Conservation (phyloP, 805 yeast genomes). For the Schwanniomyces polymorphus region DNA sequence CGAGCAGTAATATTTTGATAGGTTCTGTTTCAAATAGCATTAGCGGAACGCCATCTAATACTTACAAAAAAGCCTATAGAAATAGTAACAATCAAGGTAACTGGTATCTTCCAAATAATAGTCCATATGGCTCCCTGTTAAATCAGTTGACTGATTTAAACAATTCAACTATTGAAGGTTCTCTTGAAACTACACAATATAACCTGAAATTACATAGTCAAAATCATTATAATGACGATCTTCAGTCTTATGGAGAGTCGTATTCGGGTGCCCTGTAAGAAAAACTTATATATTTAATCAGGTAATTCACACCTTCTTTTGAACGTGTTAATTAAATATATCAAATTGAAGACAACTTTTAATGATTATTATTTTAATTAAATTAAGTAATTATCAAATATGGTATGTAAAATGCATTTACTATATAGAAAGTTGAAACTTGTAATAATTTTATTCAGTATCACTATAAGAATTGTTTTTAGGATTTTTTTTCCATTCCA, state of each 20-base stretch:
- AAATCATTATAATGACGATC: neutral
- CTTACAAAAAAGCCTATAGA: neutral
- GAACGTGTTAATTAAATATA: too few relatives aligned
- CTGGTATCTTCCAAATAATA: neutral
- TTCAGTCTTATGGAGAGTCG: neutral
- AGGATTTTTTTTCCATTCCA: constrained; percentile 46
- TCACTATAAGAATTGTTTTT: constrained; percentile 4
- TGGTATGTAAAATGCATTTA: neutral
- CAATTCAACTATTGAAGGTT: neutral
- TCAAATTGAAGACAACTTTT: neutral
- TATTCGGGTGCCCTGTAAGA: neutral
- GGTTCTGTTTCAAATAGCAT: constrained; percentile 2
- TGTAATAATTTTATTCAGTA: neutral
- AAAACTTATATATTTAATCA: neutral
- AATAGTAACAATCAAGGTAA: neutral
- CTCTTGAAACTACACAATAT: neutral
- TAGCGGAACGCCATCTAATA: constrained; percentile 2
- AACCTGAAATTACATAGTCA: neutral
- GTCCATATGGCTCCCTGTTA: neutral
- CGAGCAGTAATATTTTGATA: constrained; percentile 3
- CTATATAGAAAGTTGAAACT: neutral
- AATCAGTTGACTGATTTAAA: neutral
- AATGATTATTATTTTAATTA: neutral
- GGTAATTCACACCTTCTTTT: too few relatives aligned
- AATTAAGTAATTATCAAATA: neutral